These are phyloP conservation scores for Cyclotella cryptica DNA, from an alignment of 108 stramenopile species.

Conservation along the genomic window DNA sequence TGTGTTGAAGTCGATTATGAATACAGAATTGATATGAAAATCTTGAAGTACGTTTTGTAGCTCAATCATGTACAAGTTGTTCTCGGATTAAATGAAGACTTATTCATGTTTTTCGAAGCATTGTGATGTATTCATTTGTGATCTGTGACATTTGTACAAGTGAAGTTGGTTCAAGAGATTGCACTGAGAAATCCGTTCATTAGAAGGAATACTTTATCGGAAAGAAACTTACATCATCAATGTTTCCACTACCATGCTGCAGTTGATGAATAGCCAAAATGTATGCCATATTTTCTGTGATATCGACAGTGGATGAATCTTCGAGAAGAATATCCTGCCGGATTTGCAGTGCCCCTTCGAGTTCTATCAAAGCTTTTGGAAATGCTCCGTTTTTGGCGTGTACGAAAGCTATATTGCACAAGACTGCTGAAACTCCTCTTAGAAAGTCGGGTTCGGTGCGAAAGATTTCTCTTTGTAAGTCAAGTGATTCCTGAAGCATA, in stretches of 20 bases:
- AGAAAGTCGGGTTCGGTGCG: constrained; percentile 37
- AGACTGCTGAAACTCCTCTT: constrained; percentile 37
- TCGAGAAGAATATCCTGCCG: constrained; percentile 42
- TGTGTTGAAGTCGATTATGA: too few species aligned
- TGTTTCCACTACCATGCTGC: constrained; percentile 47
- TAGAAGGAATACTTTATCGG: too few species aligned
- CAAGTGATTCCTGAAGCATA: constrained; percentile 44
- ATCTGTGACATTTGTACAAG: constrained; percentile 12
- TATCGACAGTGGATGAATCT: constrained; percentile 29
- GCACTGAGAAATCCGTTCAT: background rate
- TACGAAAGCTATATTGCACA: constrained; percentile 44
- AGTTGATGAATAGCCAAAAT: constrained; percentile 51
- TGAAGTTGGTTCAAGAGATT: background rate
- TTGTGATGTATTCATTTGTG: constrained; percentile 43
- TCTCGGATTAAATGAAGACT: background rate
- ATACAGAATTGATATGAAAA: too few species aligned
- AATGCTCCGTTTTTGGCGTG: constrained; percentile 49
- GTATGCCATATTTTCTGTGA: constrained; percentile 47
- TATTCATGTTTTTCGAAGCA: constrained; percentile 23
- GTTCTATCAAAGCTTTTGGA: constrained; percentile 49
- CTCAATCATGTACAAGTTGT: too few species aligned
- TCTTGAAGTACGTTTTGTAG: too few species aligned
- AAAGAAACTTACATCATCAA: constrained; percentile 31
- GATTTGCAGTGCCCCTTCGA: constrained; percentile 54
- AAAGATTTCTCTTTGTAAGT: constrained; percentile 44